phyloP scores from a whole-genome alignment of 148 eudicot species.

The Polygonum aviculare region DNA sequence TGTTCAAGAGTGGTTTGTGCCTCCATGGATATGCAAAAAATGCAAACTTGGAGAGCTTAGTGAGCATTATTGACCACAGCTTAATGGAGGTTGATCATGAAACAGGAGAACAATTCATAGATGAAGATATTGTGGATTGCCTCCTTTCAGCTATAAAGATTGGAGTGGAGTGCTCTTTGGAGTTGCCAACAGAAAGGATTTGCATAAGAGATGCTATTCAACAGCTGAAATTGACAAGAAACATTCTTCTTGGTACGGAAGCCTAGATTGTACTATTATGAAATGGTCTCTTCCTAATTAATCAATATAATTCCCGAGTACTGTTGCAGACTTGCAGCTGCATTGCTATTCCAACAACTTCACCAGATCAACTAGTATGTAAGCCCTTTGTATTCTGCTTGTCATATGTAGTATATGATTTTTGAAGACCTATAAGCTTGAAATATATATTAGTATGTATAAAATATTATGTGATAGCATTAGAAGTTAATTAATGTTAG shows the following conservation, averaged over 20 bases:
- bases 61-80: neutral
- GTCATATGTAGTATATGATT: no score
- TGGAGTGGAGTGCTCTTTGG: conserved; percentile 11
- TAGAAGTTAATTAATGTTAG: no score
- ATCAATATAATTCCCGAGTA: no score
- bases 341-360: no score
- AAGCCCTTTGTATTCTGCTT: no score
- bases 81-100: neutral
- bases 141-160: neutral
- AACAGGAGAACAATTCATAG: neutral
- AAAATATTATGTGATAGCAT: no score
- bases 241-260: neutral
- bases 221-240: neutral
- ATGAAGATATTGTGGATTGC: neutral
- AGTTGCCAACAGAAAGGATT: neutral
- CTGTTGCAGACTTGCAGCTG: no score
- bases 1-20: conserved; percentile 7
- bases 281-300: no score
- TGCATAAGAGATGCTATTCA: conserved; percentile 4
- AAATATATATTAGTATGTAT: no score
- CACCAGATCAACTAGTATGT: no score
- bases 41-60: neutral
- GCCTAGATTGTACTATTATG: no score
- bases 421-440: no score
- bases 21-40: conserved; percentile 5